Evolutionary conservation across 768 basidiomycete genomes (phyloP), one percentile per base, ranked within the genome.

Genomic region (Flagelloscypha sp.): DNA sequence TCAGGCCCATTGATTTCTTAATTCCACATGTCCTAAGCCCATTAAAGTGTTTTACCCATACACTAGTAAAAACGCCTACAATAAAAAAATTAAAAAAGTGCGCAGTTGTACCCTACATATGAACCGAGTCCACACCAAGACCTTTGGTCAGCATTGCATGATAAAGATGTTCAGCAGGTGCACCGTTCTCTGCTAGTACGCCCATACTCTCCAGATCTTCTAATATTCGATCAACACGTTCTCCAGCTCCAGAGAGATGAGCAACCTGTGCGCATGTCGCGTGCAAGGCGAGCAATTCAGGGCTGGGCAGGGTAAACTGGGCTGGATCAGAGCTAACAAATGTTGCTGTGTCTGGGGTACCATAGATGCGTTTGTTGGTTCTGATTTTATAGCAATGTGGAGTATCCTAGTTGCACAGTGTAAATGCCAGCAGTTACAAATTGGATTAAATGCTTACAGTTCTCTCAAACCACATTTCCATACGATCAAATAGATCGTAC

Each of bases 231-330:
- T 57, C 52, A 19, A 67, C 57, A 27, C 54, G 56, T 27, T 50
- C 52, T 5, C 47, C 53, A 2, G 59, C 66, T 22, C 66, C 63
- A 3, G 63, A 65, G 21, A 65, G 48, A 43, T 59, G 54, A 20
- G 61, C 59, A 2, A 65, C 54, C 34, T 56, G 50, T 12, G 64
- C 59, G 36, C 61, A 65, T 17, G 59, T 52, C n/a, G 65, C 63
- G 35, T 66, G 66, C 28, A 68, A 46, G 5, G 43, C 42, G 18
- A 65, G 52, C 38, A 59, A 59, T 11, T 24, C 31, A 12, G 50
- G 46, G 23, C 47, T 50, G 18, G 66, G 63, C 28, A 63, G 31
- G 1, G 58, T 54, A 27, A 48, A 35, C 19, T 37, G 43, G 7
- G 19, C 40, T 1, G 44, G 45, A 39, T 58, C 45, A 3, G 53